These are phyloP conservation scores for Gleditsia sinensis DNA, from an alignment of 306 rosid genomes.

Conservation along the genomic window DNA sequence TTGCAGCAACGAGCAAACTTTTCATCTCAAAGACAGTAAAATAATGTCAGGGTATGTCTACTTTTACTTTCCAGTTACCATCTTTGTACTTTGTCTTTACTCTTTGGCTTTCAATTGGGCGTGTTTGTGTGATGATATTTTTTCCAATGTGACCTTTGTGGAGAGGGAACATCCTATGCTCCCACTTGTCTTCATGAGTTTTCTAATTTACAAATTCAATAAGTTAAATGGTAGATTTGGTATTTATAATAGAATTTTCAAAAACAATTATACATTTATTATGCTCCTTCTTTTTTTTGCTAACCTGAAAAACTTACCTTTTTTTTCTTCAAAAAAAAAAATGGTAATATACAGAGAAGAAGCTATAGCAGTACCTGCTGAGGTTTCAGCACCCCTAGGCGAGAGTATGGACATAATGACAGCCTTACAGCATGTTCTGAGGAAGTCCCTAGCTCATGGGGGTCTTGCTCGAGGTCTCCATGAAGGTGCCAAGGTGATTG, in stretches of 20 bases:
- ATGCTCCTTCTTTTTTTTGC: not conserved
- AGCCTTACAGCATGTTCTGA: slow-evolving; percentile 80
- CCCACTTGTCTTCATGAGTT: not conserved
- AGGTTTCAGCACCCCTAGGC: slow-evolving; percentile 32
- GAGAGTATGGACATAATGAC: slow-evolving; percentile 53
- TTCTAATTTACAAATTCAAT: not conserved
- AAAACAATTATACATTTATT: too few species aligned
- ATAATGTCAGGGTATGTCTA: slow-evolving; percentile 24
- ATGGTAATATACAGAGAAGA: slow-evolving; percentile 32
- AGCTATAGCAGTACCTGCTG: slow-evolving; percentile 19
- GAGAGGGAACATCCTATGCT: too few species aligned
- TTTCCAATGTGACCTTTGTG: not conserved
- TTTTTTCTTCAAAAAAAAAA: too few species aligned
- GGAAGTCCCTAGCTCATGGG: slow-evolving; percentile 77
- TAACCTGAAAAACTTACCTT: not conserved
- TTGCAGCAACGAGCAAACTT: not conserved
- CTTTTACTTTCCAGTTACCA: not conserved
- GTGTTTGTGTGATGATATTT: not conserved
- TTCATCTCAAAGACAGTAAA: not conserved
- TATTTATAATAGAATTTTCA: not conserved
- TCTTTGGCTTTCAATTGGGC: not conserved
- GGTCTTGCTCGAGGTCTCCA: slow-evolving; percentile 82
- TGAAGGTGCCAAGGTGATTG: slow-evolving; percentile 78
- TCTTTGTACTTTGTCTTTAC: not conserved
- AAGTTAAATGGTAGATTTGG: not conserved